Base-by-base conservation (phyloP, 495 filamentous ascomycete species). In the Daldinia grandis region DNA sequence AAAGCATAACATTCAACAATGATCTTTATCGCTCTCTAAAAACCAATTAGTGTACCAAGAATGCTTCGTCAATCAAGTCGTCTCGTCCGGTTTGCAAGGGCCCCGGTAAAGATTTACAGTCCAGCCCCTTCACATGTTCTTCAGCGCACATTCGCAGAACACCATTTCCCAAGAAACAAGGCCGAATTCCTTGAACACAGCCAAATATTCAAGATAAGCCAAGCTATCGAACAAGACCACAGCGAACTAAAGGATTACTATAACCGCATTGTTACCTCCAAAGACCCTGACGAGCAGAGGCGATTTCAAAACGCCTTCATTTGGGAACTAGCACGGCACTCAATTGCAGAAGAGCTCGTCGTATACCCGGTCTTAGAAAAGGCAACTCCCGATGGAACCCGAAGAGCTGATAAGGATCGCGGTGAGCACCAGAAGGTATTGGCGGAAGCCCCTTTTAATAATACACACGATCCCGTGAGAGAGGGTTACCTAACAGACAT, bases 291-390 rank as follows among this genome's bases (percentile, higher is more conserved):
- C 57, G 80, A 85, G 15, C 83, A 83, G 69, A 76, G 71, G 1
- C 76, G 83, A 10, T 92, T 78, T 76, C 85, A 87, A 73, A 92
- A 92, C 62, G 83, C 85, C 64, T 89, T 92, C 64, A 86, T 87
- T 37, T 93, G 91, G 91, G 87, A 89, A 68, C 78, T 93, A 5
- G 89, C 91, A 10, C 85, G 90, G 4, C 86, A 90, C 71, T 85
- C 86, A 0, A 79, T 91, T 62, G 86, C 80, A 49, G 87, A 92
- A 75, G 91, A 92, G 76, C 76, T 93, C 2, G 85, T 91, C 38
- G 82, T 93, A 19, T 92, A 91, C 74, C 90, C 90, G 0, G 83
- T 82, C 1, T 81, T 92, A 9, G 90, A 91, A 70, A 86, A 88
- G 69, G 66, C 87, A 42, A 56, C 90, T 0, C 75, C 81, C 12